Base-by-base conservation (phyloP, 805 yeast species). In the Pichia sporocuriosa region DNA sequence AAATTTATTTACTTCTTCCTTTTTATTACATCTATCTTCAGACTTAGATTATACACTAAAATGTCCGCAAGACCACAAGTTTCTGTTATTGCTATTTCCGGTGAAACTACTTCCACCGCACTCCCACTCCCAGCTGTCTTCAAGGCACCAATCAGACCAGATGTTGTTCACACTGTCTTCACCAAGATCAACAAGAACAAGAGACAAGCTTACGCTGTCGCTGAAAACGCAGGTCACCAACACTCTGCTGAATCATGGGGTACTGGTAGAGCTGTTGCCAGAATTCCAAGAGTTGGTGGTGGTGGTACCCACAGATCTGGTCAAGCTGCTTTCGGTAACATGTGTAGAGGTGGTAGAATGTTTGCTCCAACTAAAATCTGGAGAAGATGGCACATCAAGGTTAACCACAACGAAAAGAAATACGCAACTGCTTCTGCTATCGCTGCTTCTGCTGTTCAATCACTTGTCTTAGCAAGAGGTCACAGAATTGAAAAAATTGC, bases 311-410 rank as follows among this genome's bases (percentile, higher is more conserved):
- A 88, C 94, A 89, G 98, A 78, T 79, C 97, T 57, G 98, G 98
- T 73, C 98, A 93, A 77, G 98, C 88, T 73, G 98, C 98, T 70
- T 93, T 93, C 82, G 98, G 98, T 84, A 93, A 93, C 93, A 93
- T 93, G 98, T 93, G 98, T 82, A 90, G 98, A 77, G 97, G 97
- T 73, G 98, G 98, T 80, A 95, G 98, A 77, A 93, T 93, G 97
- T 93, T 93, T 69, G 97, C 98, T 74, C 98, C 98, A 73, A 93
- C 98, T 75, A 93, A 93, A 83, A 89, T 95, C 75, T 93, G 98
- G 98, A 88, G 98, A 85, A 90, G 82, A 79, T 93, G 98, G 98
- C 95, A 93, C 88, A 95, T 93, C 67, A 93, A 89, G 84, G 96
- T 93, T 68, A 93, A 93, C 96, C 96, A 88, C 75, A 90, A 90